Percentiles rank a stretch among this genome's conserved stretches.
phyloP scores from a whole-genome alignment of 352 stramenopile species.

The Globisporangium camurandrum region DNA sequence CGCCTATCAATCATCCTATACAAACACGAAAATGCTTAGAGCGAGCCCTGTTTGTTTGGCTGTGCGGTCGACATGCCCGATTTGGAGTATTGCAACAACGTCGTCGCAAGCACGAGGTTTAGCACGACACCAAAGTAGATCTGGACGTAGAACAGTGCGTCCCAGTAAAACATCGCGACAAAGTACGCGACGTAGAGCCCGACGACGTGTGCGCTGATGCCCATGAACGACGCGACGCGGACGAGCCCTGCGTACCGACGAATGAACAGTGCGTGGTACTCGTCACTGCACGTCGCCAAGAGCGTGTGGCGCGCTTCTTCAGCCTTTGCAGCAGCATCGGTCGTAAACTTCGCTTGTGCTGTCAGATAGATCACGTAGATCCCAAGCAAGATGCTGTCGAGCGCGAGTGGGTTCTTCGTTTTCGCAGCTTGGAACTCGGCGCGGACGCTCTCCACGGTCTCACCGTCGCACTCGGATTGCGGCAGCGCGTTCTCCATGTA shows the following conservation, averaged over 20 bases:
- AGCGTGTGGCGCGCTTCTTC: slow-evolving; percentile 45
- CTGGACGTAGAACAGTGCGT: slow-evolving; percentile 68
- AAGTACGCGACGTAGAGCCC: slow-evolving; percentile 69
- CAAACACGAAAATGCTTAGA: too few relatives aligned
- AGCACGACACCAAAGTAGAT: slow-evolving; percentile 65
- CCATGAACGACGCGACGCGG: slow-evolving; percentile 72
- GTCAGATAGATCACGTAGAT: slow-evolving; percentile 78
- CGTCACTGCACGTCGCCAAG: slow-evolving; percentile 51
- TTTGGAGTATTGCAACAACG: slow-evolving; percentile 53
- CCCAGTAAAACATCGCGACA: slow-evolving; percentile 63
- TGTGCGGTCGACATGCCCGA: slow-evolving; percentile 51
- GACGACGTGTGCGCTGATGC: slow-evolving; percentile 70
- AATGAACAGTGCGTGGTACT: slow-evolving; percentile 57
- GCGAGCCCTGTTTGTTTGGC: slow-evolving; percentile 29
- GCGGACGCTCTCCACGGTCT: slow-evolving; percentile 70
- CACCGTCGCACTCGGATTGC: slow-evolving; percentile 69
- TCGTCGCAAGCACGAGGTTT: slow-evolving; percentile 44
- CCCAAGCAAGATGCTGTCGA: slow-evolving; percentile 63
- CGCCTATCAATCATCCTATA: too few relatives aligned
- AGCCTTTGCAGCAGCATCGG: slow-evolving; percentile 49
- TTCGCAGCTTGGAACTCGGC: slow-evolving; percentile 59
- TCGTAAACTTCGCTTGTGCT: slow-evolving; percentile 57
- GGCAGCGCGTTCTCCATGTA: slow-evolving; percentile 83
- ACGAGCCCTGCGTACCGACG: slow-evolving; percentile 48
- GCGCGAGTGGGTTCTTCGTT: slow-evolving; percentile 47